Percentiles rank a stretch among this genome's conserved stretches.
Evolutionary conservation across 495 filamentous ascomycete species (phyloP).

Genomic region (Melanomma pulvis-pyrius): DNA sequence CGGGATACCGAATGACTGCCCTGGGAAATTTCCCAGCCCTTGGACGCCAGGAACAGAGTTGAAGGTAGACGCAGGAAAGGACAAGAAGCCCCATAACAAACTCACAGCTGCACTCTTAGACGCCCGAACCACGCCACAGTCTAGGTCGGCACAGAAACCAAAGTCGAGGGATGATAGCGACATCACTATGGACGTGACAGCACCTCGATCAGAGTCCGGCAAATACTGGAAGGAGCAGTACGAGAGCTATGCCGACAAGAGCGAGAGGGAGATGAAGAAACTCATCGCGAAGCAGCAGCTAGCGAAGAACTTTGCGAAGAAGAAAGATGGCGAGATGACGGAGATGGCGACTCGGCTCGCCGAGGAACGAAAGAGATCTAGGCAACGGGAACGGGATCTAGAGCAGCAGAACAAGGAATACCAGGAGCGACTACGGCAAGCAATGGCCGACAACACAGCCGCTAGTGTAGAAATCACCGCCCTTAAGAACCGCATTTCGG

Average conservation of each 20-base stretch:
- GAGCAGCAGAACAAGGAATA: slow-evolving; percentile 43
- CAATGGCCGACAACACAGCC: slow-evolving; percentile 34
- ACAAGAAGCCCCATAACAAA: slow-evolving; percentile 50
- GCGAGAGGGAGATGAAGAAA: slow-evolving; percentile 64
- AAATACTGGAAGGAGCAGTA: slow-evolving; percentile 94
- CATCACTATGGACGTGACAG: slow-evolving; percentile 73
- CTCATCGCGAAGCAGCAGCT: slow-evolving; percentile 61
- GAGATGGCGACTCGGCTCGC: slow-evolving; percentile 71
- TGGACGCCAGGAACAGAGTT: slow-evolving; percentile 53
- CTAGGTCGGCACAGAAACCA: slow-evolving; percentile 48
- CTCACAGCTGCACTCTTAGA: slow-evolving; percentile 55
- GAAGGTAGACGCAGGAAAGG: slow-evolving; percentile 22
- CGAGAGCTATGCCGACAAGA: slow-evolving; percentile 77
- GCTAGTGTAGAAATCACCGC: slow-evolving; percentile 34
- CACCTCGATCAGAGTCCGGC: slow-evolving; percentile 81
- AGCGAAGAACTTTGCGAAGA: slow-evolving; percentile 85
- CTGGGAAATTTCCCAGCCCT: slow-evolving; percentile 67
- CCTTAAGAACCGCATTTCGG: slow-evolving; percentile 32
- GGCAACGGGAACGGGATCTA: slow-evolving; percentile 47
- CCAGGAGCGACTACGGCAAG: slow-evolving; percentile 35
- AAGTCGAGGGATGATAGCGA: slow-evolving; percentile 56
- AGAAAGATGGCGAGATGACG: slow-evolving; percentile 81
- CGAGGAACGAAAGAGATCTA: slow-evolving; percentile 62
- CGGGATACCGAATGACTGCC: slow-evolving; percentile 55
- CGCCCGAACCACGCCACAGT: slow-evolving; percentile 37